Evolutionary conservation across 306 rosid genomes (phyloP), one percentile per base, ranked within the genome.

Genomic region (Ammopiptanthus mongolicus): DNA sequence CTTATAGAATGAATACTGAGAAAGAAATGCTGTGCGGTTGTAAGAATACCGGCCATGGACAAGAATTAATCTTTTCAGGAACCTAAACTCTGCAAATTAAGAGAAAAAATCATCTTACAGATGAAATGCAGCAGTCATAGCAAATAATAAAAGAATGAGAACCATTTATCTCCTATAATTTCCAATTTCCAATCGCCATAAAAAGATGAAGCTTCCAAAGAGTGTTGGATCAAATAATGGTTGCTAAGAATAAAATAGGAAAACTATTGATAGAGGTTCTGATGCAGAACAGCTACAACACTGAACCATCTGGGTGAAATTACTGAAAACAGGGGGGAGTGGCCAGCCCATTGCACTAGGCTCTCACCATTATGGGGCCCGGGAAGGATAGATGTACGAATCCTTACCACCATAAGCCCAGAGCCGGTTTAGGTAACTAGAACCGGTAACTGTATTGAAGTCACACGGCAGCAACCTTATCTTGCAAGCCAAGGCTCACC

Each of bases 1-100:
- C 80, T 95, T 95, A 23, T 95, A 95, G 89, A 95, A 95, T 71
- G 99, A 95, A 81, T 95, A 95, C 73, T 95, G 99, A 25, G 97
- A 86, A 78, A 95, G 84, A 83, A 95, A 95, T 71, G 99, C 92
- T 29, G 99, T 95, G 3, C 99, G 97, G 81, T 95, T 92, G 89
- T 95, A 95, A 2, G 99, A 95, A 84, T 95, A 95, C 68, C 97
- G 93, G 72, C 99, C 99, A 85, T 95, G 99, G 80, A 95, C 97
- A 75, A 95, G 96, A 85, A 95, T 88, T 78, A 95, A 86, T 73
- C 99, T 89, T 82, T 83, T 95, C 69, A 95, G 75, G 80, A 95
- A 95, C 79, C 91, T 90, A 84, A 95, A 95, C 86, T 87, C 99
- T 95, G 97, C 86, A 83, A 81, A 83, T 76, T 74, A 81, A 80